Conservation (phyloP, 1,284 basidiomycete genomes). For the Pulchroboletus neoregius region DNA sequence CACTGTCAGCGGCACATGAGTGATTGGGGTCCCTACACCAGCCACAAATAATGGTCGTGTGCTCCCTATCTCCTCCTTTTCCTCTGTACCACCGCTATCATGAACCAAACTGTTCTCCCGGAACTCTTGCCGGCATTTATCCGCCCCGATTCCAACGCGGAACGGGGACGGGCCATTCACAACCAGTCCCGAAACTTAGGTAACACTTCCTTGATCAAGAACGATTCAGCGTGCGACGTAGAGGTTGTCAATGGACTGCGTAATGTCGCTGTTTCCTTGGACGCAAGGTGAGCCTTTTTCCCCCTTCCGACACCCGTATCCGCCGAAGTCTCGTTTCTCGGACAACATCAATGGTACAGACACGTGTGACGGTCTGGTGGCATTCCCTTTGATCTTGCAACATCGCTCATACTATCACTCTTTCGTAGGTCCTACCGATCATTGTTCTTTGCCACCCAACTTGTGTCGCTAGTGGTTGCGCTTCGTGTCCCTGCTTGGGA, state of each 20-base stretch:
- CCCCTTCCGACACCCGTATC: slow-evolving; percentile 9
- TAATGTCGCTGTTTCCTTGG: slow-evolving; percentile 58
- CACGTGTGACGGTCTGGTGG: slow-evolving; percentile 35
- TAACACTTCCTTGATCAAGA: too few relatives aligned
- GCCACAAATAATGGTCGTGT: slow-evolving; percentile 23
- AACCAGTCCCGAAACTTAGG: not conserved
- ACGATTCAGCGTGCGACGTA: slow-evolving; percentile 1
- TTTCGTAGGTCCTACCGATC: slow-evolving; percentile 63
- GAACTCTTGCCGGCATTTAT: slow-evolving; percentile 7
- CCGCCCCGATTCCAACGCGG: slow-evolving; percentile 1
- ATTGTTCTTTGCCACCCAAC: slow-evolving; percentile 50
- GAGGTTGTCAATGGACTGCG: slow-evolving; percentile 54
- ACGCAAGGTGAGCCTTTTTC: slow-evolving; percentile 63
- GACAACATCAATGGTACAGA: slow-evolving; percentile 18
- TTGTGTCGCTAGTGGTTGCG: slow-evolving; percentile 52
- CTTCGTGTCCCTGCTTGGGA: slow-evolving; percentile 60
- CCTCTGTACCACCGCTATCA: slow-evolving; percentile 4
- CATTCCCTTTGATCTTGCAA: slow-evolving; percentile 21
- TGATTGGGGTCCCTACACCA: not conserved
- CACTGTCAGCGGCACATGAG: not conserved
- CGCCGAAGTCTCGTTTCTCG: slow-evolving; percentile 13
- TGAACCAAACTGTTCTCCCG: slow-evolving; percentile 14
- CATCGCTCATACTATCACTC: slow-evolving; percentile 22
- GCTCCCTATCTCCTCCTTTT: slow-evolving; percentile 4
- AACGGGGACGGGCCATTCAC: slow-evolving; percentile 4